Base-by-base conservation (phyloP, 371 early-diverging fungal genomes). In the Capniomyces stellatus region DNA sequence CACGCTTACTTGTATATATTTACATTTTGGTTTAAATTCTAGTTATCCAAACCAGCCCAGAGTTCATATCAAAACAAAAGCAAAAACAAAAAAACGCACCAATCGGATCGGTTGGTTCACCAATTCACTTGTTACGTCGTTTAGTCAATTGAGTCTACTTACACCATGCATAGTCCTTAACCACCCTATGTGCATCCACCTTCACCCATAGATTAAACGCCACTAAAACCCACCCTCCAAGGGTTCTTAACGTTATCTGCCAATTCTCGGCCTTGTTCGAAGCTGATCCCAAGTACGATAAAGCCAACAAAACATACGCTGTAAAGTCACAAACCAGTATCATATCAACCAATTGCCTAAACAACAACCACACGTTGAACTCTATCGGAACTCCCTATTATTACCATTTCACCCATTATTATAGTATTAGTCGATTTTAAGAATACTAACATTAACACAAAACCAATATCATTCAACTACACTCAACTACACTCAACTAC, bases 151-250 rank as follows among this genome's bases (percentile, higher is more conserved):
- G 21, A 10, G 21, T 46, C 6, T 10, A 49, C 28, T 49, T 49
- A 49, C 49, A 96, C 93, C 94, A 93, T 22, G 94, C 93, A 71
- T 84, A 96, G 69, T 93, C 95, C 67, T 88, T 89, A 53, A 96
- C 87, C 6, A 92, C 92, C 18, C 91, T 81, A 51, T 88, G 88
- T n/a, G 92, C 93, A 66, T 96, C 95, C 40, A 86, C 59, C 66
- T 92, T 91, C 52, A 94, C 93, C 89, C 94, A 91, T 52, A 92
- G 74, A 54, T 93, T 93, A 66, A 96, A 91, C 4, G 74, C 64
- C 29, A 93, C 71, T 46, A 96, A 69, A 21, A 85, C 61, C 13
- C 82, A 43, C 6, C 92, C 94, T 15, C 80, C 89, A 27, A 75
- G 54, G 70, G 78, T 80, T 25, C 94, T 75, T 54, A 89, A 49